Conservation (phyloP, 441 rosid species). For the Metrosideros polymorpha region DNA sequence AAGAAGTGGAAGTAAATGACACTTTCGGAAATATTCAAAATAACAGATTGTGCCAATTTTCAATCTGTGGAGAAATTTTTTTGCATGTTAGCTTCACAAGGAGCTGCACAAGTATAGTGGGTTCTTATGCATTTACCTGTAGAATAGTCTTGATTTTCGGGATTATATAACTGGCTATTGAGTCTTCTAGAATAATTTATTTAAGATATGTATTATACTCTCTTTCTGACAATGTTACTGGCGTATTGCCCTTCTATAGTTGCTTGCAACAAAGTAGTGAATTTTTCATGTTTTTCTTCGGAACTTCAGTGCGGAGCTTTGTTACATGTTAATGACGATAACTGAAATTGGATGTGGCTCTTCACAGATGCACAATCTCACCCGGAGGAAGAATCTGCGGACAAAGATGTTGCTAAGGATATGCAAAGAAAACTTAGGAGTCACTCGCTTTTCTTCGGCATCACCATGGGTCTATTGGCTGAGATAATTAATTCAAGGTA, state of each 20-base stretch:
- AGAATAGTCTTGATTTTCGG: neutral
- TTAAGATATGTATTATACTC: neutral
- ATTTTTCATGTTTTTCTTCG: neutral
- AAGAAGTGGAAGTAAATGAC: neutral
- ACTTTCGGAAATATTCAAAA: neutral
- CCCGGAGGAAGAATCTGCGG: slow-evolving; percentile 22
- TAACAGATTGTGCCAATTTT: neutral
- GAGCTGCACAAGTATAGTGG: neutral
- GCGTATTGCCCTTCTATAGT: neutral
- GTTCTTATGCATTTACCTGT: neutral
- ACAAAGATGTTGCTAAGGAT: slow-evolving; percentile 25
- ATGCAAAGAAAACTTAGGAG: slow-evolving; percentile 53
- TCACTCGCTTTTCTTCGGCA: slow-evolving; percentile 94
- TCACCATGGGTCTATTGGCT: slow-evolving; percentile 90
- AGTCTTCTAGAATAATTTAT: neutral
- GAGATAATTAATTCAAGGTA: slow-evolving; percentile 99
- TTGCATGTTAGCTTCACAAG: neutral
- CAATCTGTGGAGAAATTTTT: neutral
- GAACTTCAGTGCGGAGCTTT: neutral
- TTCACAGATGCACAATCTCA: slow-evolving; percentile 45
- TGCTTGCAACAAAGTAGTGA: neutral
- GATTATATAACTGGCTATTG: neutral
- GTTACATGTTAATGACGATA: neutral
- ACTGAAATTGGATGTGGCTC: neutral
- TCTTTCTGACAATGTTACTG: neutral